Evolutionary conservation across 805 yeast species (phyloP), one percentile per base, ranked within the genome.

Genomic region (Candida fluviatilis): DNA sequence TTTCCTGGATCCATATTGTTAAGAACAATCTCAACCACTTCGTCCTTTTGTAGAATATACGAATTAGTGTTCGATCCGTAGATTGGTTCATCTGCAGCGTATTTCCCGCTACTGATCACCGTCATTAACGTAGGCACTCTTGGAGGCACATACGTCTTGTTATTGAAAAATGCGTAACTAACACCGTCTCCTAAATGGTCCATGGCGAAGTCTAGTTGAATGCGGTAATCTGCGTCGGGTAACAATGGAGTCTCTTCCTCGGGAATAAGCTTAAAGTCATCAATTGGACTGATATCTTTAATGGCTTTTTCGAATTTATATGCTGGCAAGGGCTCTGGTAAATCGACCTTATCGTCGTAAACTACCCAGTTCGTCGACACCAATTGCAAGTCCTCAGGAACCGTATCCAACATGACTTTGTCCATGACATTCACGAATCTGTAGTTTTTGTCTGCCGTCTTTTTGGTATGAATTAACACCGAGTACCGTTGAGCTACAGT

Each of bases 141-240:
- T 47, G 98, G 96, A 27, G 76, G 59, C 25, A 76, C 69, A 64
- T 77, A 93, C 17, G 95, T 76, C 55, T 85, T 71, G 58, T 87
- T 83, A 73, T 91, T 90, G 82, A 91, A 88, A 68, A 91, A 84
- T n/a, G 98, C 98, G 58, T 93, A 93, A 69, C 89, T 89, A 46
- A 82, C 72, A 69, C 99, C 99, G 61, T 88, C 70, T 35, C 73
- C 75, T 62, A 93, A 72, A 71, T 87, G 86, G 60, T 83, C 82
- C 97, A 93, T 89, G 18, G 63, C 58, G 41, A 93, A 90, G 50
- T 79, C 80, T 37, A 93, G 68, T n/a, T 77, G 71, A 52, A 89
- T 72, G 40, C 70, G 69, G 48, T 74, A 70, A 57, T 87, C 95
- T 11, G 90, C 80, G 17, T 83, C 86, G 31, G 75, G 84, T 27